phyloP scores from a whole-genome alignment of 2,329 filamentous ascomycete species.

The Lecanicillium sp. region DNA sequence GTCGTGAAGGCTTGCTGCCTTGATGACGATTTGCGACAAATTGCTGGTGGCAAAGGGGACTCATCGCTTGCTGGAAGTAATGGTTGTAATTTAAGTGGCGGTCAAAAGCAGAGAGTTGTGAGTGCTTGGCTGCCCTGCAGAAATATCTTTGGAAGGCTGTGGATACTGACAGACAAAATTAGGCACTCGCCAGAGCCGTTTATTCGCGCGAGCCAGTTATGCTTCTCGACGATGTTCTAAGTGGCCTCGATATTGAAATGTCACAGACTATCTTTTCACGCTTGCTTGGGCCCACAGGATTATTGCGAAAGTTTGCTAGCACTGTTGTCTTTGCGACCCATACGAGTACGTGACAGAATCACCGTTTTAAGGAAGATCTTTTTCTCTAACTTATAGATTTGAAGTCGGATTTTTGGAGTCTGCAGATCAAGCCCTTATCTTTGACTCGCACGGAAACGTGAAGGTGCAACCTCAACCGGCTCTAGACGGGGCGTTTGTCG shows the following conservation, averaged over 20 bases:
- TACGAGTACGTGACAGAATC: not conserved
- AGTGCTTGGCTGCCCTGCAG: not conserved
- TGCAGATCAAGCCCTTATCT: constrained; percentile 1
- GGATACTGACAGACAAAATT: not conserved
- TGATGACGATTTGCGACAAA: not conserved
- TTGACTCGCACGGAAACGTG: constrained; percentile 1
- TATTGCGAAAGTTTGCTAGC: not conserved
- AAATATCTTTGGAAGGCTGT: no score
- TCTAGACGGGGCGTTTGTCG: no score
- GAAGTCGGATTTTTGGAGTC: constrained; percentile 1
- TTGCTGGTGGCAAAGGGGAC: not conserved
- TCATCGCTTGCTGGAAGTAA: not conserved
- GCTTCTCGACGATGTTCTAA: constrained; percentile 4
- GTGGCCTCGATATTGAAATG: constrained; percentile 1
- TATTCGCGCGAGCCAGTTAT: not conserved
- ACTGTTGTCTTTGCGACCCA: constrained; percentile 2
- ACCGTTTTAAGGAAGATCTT: no score
- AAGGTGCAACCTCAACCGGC: not conserved
- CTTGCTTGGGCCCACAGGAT: not conserved
- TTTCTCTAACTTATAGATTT: no score
- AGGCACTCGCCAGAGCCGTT: not conserved
- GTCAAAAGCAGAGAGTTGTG: constrained; percentile 2
- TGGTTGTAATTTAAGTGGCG: not conserved
- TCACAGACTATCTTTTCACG: not conserved
- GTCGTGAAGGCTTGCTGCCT: not conserved